phyloP scores from a whole-genome alignment of 164 flowering plant genomes.

The Tinospora cordifolia region DNA sequence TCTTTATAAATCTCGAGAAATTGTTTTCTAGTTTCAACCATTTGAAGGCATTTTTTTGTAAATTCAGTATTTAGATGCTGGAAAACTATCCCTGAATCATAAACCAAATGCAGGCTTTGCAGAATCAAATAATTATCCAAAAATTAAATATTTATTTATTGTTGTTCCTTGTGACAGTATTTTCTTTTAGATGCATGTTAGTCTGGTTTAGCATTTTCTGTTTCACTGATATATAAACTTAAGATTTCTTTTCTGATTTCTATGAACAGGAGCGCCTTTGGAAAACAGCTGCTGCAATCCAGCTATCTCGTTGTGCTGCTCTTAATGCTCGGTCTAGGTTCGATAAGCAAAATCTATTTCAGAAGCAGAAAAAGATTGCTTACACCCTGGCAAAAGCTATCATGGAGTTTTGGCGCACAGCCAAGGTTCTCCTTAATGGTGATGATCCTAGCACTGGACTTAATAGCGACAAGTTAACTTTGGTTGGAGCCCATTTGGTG shows the following conservation, averaged over 20 bases:
- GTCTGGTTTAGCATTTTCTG: background rate
- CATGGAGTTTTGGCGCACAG: constrained; percentile 79
- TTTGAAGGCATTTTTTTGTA: too few relatives aligned
- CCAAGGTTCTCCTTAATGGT: constrained; percentile 30
- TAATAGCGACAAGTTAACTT: constrained; percentile 18
- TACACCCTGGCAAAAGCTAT: constrained; percentile 58
- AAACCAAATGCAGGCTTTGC: too few relatives aligned
- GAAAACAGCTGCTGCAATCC: constrained; percentile 82
- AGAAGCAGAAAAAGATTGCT: constrained; percentile 51
- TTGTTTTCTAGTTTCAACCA: too few relatives aligned
- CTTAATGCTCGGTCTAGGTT: constrained; percentile 39
- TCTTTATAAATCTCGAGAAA: too few relatives aligned
- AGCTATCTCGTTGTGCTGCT: constrained; percentile 51
- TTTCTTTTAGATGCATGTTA: background rate
- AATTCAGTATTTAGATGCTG: too few relatives aligned
- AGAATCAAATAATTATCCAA: too few relatives aligned
- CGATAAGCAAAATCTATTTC: constrained; percentile 27
- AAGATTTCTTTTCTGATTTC: background rate
- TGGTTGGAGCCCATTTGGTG: constrained; percentile 17
- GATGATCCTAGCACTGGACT: constrained; percentile 16
- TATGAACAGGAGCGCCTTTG: constrained; percentile 76
- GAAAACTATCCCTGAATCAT: too few relatives aligned
- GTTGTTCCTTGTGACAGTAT: too few relatives aligned
- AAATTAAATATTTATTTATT: too few relatives aligned
- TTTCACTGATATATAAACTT: background rate